Evolutionary conservation across 306 rosid species (phyloP).

Genomic region (Malus domestica): ASM211411v1 NC_041805.1:13667001-13667500

Average conservation of each 20-base stretch:
- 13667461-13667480: neutral
- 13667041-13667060: conserved; percentile 99
- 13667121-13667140: neutral
- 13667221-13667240: neutral
- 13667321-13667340: neutral
- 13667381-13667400: neutral
- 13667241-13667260: neutral
- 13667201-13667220: neutral
- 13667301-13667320: neutral
- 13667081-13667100: conserved; percentile 48
- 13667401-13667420: neutral
- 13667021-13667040: conserved; percentile 78
- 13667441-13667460: neutral
- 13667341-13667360: neutral
- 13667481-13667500: neutral
- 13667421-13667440: neutral
- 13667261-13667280: neutral
- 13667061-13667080: conserved; percentile 62
- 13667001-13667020: conserved; percentile 82
- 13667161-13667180: neutral
- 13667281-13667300: neutral
- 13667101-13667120: conserved; percentile 17
- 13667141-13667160: neutral
- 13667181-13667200: neutral
- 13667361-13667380: neutral